Conservation (phyloP, 1,139 yeast species). For the Yamadazyma diospyri region DNA sequence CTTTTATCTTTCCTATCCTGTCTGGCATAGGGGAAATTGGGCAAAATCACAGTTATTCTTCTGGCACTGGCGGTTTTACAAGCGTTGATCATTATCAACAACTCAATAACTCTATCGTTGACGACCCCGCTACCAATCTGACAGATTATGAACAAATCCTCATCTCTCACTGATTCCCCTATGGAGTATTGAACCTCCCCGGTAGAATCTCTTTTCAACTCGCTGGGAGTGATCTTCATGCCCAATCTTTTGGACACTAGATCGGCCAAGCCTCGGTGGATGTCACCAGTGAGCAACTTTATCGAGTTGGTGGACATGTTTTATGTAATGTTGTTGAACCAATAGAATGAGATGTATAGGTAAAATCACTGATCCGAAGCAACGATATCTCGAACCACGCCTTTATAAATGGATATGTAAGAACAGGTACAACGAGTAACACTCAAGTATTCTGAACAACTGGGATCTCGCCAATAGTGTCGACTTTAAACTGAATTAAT, state of each 20-base stretch:
- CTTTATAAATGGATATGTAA: no score
- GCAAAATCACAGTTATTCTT: constrained; percentile 73
- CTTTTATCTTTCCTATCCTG: constrained; percentile 81
- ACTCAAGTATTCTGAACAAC: no score
- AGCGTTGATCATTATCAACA: constrained; percentile 70
- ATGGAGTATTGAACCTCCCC: constrained; percentile 86
- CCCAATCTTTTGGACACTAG: constrained; percentile 67
- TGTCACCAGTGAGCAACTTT: constrained; percentile 84
- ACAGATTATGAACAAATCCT: constrained; percentile 77
- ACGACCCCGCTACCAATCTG: constrained; percentile 93
- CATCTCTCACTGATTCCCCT: constrained; percentile 95
- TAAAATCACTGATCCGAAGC: no score
- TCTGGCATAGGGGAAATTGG: constrained; percentile 80
- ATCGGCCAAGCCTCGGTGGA: constrained; percentile 85
- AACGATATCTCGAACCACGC: no score
- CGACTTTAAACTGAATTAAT: no score
- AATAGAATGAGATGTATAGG: no score
- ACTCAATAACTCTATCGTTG: constrained; percentile 81
- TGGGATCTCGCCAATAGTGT: constrained; percentile 3
- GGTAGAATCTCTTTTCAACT: constrained; percentile 66
- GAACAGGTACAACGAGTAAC: no score
- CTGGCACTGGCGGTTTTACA: constrained; percentile 78
- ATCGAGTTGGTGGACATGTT: constrained; percentile 78
- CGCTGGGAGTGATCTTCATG: constrained; percentile 58
- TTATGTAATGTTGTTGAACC: no score